These are phyloP conservation scores for Ophiostoma ips DNA, from an alignment of 2,329 filamentous ascomycete genomes.

Conservation along the genomic window DNA sequence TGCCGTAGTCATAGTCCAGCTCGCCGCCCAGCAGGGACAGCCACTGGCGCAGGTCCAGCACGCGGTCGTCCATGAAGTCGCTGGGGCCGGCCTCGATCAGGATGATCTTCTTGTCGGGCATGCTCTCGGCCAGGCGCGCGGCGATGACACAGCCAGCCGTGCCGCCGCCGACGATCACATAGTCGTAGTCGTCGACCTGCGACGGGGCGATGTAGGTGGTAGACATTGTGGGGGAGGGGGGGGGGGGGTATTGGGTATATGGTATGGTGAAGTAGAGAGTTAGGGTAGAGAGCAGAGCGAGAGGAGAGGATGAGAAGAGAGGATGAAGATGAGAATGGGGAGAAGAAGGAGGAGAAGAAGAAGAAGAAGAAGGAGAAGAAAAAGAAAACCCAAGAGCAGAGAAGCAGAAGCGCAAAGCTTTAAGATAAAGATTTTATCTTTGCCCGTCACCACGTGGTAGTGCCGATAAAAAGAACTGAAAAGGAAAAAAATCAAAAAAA, in stretches of 20 bases:
- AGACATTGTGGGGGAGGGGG: conserved; percentile 35
- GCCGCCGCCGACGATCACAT: conserved; percentile 73
- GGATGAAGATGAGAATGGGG: background rate
- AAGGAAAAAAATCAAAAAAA: too few relatives aligned
- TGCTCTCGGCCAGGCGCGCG: conserved; percentile 63
- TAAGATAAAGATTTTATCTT: background rate
- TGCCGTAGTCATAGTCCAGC: conserved; percentile 83
- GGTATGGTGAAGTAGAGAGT: background rate
- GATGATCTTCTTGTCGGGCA: conserved; percentile 63
- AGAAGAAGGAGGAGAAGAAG: background rate
- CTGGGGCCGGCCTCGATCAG: conserved; percentile 81
- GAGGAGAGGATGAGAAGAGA: background rate
- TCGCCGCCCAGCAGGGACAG: conserved; percentile 71
- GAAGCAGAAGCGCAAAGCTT: background rate
- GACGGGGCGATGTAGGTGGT: conserved; percentile 51
- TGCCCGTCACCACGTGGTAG: background rate
- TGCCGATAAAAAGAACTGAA: background rate
- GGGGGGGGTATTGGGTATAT: background rate
- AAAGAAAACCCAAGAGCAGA: background rate
- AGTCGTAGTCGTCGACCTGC: conserved; percentile 61
- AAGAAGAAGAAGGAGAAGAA: background rate
- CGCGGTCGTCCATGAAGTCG: conserved; percentile 77
- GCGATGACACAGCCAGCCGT: conserved; percentile 79
- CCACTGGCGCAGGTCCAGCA: conserved; percentile 80
- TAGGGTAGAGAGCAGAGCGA: background rate